Evolutionary conservation across 1,284 basidiomycete species (phyloP), one percentile per base, ranked within the genome.

Genomic region (Microbotryum violaceum): DNA sequence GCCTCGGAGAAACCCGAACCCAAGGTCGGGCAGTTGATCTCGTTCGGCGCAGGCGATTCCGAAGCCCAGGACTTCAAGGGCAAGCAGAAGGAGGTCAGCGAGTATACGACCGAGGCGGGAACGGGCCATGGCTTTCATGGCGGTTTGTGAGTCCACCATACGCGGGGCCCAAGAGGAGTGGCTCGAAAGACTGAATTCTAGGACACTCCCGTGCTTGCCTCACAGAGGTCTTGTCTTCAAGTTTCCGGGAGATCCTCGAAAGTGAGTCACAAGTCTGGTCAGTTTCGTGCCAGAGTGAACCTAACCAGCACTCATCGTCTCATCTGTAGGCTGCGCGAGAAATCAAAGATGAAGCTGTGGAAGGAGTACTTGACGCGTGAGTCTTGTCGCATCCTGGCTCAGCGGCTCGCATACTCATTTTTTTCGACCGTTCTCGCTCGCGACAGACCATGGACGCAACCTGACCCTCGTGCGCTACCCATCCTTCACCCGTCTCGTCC

Each of bases 331-430:
- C 80, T 97, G 66, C 84, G 94, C 37, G 96, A 99, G 77, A 89
- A 91, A 60, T 96, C 91, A 49, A 99, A 99, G 77, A 86, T 96
- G 71, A 97, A 96, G 75, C 82, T 98, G 16, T 99, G 96, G 96
- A 87, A 86, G 23, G 84, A 85, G 60, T 98, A 98, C 75, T 81
- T 94, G 46, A 80, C 82, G 70, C 79, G 90, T 92, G 71, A 65
- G 83, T 20, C 3, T 21, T 33, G 2, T 6, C 8, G 8, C 44
- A 14, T 25, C 33, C 0, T 2, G 8, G 8, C 42, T 37, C 14
- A 31, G 20, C 23, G 6, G 16, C 12, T 18, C 37, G 4, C 45
- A 31, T 3, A 23, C 23, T 20, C 2, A 37, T n/a, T 10, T 54
- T 23, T n/a, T 14, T 8, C 37, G 6, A 49, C 4, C 57, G 25